Base-by-base conservation (phyloP, 2,329 filamentous ascomycete species). In the Ceratocystis colombiana region DNA sequence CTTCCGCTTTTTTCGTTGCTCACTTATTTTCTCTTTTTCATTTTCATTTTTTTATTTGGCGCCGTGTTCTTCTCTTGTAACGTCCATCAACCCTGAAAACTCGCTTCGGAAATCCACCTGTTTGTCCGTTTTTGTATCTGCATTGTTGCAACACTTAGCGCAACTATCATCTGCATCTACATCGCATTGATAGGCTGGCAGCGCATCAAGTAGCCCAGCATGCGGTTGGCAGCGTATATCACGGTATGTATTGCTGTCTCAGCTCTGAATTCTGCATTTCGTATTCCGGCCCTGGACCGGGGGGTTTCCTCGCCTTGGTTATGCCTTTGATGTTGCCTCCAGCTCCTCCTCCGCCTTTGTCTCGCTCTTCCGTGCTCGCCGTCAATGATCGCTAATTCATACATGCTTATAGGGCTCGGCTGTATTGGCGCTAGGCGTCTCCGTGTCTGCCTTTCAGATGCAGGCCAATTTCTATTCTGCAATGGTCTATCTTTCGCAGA, bases 381-480 rank as follows among this genome's bases (percentile, higher is more conserved):
- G 12, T 37, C 8, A 37, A 37, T 41, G 45, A 17, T 64, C 33
- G 41, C 53, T n/a, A 53, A 20, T 41, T 22, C 22, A 15, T 45
- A 30, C 45, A 62, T 45, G 45, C 30, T 20, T 66, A 37, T 71
- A 91, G 88, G 82, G 85, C 76, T 96, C 93, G 66, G 86, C 88
- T 75, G 87, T 86, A 77, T 86, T 96, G 74, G 93, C 93, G 72
- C 88, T 85, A 70, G 84, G 86, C 72, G 91, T 96, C 68, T 82
- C 96, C 68, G 77, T 96, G 67, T 94, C 92, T 74, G 93, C 94
- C 69, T 93, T 97, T 77, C 88, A 94, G 73, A 90, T 97, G 78
- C 86, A 94, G 70, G 88, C 94, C 70, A 99, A 99, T 77, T 99
- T 97, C 81, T 99, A 99, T 79, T 95, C 93, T 65, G 92, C 94